These are phyloP conservation scores for Mrakia frigida DNA, from an alignment of 768 basidiomycete species.

Conservation along the genomic window DNA sequence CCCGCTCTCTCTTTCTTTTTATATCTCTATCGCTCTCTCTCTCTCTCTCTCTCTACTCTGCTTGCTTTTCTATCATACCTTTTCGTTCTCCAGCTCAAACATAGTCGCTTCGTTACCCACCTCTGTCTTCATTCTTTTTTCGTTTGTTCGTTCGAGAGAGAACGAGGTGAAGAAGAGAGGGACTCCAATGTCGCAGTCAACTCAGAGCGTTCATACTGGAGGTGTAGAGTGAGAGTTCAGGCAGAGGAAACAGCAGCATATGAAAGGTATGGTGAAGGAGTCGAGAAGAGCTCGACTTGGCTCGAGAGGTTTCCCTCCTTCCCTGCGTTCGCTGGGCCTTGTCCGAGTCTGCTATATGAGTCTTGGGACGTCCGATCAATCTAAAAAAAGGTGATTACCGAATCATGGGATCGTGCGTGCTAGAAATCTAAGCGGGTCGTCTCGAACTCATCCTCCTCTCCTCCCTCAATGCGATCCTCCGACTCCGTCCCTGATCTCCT, in stretches of 20 bases:
- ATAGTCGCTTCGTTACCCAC: background rate
- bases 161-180: too few relatives aligned
- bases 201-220: background rate
- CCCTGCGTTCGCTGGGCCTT: too few relatives aligned
- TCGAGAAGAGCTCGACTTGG: background rate
- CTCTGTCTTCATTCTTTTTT: too few relatives aligned
- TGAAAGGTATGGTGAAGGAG: background rate
- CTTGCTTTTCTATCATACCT: background rate
- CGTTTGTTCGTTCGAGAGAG: background rate
- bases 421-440: background rate
- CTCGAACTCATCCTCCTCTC: background rate
- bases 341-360: too few relatives aligned
- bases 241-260: slow-evolving; percentile 25
- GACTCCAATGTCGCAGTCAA: background rate
- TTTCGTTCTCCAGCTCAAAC: slow-evolving; percentile 4
- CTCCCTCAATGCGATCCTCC: background rate
- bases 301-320: background rate
- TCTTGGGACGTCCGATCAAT: too few relatives aligned
- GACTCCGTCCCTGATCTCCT: background rate
- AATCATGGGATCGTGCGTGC: background rate
- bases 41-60: background rate
- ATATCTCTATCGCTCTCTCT: background rate
- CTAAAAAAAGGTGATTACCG: too few relatives aligned
- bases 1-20: background rate
- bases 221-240: slow-evolving; percentile 16